Evolutionary conservation across 164 flowering plant genomes (phyloP).

Genomic region (Piper betle): DNA sequence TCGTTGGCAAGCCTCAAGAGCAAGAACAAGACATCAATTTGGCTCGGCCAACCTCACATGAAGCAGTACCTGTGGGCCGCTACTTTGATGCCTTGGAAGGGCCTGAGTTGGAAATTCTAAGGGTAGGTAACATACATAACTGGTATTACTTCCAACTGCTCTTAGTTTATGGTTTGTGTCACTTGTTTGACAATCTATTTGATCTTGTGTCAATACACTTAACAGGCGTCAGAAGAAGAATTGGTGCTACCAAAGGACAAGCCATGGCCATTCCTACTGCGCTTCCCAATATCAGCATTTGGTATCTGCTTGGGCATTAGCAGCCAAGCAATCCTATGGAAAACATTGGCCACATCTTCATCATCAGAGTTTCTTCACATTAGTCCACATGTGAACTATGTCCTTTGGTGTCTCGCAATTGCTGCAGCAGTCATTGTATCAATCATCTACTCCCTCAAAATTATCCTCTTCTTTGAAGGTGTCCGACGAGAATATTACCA

Average conservation of each 20-base stretch:
- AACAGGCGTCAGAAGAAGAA: constrained; percentile 64
- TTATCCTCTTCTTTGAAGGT: constrained; percentile 65
- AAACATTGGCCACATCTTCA: constrained; percentile 48
- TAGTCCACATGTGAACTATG: constrained; percentile 30
- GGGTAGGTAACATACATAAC: constrained; percentile 21
- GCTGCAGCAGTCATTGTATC: constrained; percentile 27
- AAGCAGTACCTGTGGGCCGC: constrained; percentile 47
- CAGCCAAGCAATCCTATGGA: constrained; percentile 94
- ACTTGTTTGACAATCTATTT: neutral
- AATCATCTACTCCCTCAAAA: constrained; percentile 38
- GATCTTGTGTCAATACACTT: too few species aligned
- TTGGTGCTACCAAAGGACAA: constrained; percentile 62
- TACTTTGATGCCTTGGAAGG: constrained; percentile 88
- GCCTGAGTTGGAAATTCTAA: constrained; percentile 74
- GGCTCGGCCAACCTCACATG: constrained; percentile 15
- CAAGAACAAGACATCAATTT: constrained; percentile 9
- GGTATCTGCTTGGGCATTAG: constrained; percentile 81
- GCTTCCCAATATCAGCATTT: constrained; percentile 68
- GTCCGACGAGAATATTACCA: constrained; percentile 82
- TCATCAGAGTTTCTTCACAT: constrained; percentile 64
- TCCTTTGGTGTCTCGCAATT: constrained; percentile 60
- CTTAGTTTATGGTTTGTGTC: neutral
- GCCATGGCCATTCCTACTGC: constrained; percentile 84
- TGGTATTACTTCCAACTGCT: too few species aligned
- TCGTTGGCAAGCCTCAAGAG: constrained; percentile 38